These are phyloP conservation scores for Sporobolomyces phaffii DNA, from an alignment of 768 basidiomycete genomes.

Conservation along the genomic window DNA sequence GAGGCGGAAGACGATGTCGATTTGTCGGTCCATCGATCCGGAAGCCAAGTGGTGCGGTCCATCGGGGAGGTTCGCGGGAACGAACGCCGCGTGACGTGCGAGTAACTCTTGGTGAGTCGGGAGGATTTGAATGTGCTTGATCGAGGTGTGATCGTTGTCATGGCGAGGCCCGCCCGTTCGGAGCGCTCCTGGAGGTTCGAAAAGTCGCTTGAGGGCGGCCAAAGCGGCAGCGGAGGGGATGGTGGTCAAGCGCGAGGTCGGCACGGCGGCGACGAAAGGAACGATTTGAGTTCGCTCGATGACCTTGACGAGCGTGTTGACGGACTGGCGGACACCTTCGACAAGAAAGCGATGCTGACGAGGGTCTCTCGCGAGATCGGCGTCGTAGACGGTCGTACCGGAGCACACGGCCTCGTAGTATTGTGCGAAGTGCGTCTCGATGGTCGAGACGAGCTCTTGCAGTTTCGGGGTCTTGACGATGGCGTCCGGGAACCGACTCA, in stretches of 20 bases:
- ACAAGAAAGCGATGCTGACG: constrained; percentile 45
- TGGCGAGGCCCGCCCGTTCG: constrained; percentile 57
- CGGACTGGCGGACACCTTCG: constrained; percentile 45
- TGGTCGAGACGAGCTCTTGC: constrained; percentile 48
- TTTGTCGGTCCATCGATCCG: constrained; percentile 59
- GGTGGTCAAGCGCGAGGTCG: background rate
- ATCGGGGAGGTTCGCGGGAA: constrained; percentile 58
- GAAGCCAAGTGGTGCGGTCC: constrained; percentile 61
- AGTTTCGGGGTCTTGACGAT: constrained; percentile 53
- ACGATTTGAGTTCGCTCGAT: constrained; percentile 53
- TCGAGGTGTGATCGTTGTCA: constrained; percentile 61
- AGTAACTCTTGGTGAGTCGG: constrained; percentile 66
- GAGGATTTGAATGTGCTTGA: constrained; percentile 59
- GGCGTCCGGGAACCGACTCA: constrained; percentile 59
- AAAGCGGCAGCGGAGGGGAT: constrained; percentile 47
- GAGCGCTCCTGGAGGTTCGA: constrained; percentile 57
- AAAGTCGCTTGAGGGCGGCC: constrained; percentile 50
- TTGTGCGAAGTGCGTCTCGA: constrained; percentile 47
- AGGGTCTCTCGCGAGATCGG: background rate
- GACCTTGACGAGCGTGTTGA: constrained; percentile 50
- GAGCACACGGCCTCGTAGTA: background rate
- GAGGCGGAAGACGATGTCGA: constrained; percentile 62
- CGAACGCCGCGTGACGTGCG: constrained; percentile 52
- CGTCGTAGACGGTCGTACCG: background rate
- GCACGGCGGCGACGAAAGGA: background rate